A percentile compares a stretch with the other conserved stretches of the same genome.
phyloP scores from a whole-genome alignment of 495 filamentous ascomycete genomes.

The Melanomma pulvis-pyrius region DNA sequence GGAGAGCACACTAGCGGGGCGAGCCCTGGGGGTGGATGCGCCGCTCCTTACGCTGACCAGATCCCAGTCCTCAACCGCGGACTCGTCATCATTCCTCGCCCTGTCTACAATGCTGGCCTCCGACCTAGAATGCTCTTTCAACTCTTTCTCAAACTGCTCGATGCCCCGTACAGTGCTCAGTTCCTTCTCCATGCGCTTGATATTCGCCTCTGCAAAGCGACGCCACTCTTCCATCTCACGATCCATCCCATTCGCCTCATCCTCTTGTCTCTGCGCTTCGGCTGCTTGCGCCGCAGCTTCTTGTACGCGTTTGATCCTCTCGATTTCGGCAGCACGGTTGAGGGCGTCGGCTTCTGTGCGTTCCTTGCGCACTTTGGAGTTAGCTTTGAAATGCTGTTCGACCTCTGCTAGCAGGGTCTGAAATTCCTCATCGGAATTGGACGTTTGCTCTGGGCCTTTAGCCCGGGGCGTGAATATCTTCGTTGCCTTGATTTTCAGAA shows the following conservation, averaged over 20 bases:
- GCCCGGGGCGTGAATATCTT: conserved; percentile 6
- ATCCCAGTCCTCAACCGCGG: conserved; percentile 17
- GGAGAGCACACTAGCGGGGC: conserved; percentile 3
- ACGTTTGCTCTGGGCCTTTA: not conserved
- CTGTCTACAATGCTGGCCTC: not conserved
- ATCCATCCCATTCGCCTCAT: not conserved
- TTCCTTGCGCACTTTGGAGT: conserved; percentile 19
- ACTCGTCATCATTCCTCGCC: not conserved
- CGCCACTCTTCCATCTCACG: not conserved
- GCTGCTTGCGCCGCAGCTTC: not conserved
- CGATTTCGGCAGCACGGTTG: not conserved
- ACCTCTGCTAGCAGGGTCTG: conserved; percentile 3
- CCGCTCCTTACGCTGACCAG: conserved; percentile 20
- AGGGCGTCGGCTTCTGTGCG: conserved; percentile 18
- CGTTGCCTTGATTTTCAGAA: conserved; percentile 26
- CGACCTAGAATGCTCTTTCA: conserved; percentile 8
- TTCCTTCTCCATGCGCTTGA: conserved; percentile 6
- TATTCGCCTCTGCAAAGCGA: not conserved
- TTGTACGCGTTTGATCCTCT: not conserved
- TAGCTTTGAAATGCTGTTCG: not conserved
- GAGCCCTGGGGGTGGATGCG: conserved; percentile 1
- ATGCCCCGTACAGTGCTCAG: conserved; percentile 6
- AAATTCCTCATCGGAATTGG: conserved; percentile 1
- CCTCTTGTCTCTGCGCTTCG: not conserved
- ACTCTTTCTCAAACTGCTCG: conserved; percentile 28